Base-by-base conservation (phyloP, 495 filamentous ascomycete genomes). In the Podospora tetraspora region DNA sequence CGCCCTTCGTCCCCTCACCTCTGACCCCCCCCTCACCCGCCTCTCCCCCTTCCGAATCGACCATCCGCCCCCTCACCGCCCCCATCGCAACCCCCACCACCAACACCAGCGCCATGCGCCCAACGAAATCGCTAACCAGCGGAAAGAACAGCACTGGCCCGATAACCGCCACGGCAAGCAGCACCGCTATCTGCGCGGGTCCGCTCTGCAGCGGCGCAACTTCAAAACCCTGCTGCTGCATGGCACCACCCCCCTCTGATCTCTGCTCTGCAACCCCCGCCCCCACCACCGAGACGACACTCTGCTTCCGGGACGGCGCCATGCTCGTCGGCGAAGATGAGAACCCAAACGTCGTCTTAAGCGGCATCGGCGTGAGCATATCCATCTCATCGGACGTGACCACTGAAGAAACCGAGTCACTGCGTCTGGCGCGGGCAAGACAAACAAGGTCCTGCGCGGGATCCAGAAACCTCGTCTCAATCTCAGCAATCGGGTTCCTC, bases 391-490 rank as follows among this genome's bases (percentile, higher is more conserved):
- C 73, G 3, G 72, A 62, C 3, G 64, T n/a, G 1, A 57, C 27
- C 1, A 13, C 24, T 0, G 66, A 57, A 4, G 57, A 63, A n/a
- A 62, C 23, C 27, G 68, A 65, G 24, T 68, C 57, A 0, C 64
- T 58, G 3, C 57, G 57, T 13, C 30, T 23, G 22, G 24, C 56
- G 1, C 61, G 63, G 21, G 68, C 78, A 10, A 91, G 76, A 22
- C 83, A 85, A 29, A 93, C 79, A 5, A 96, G 85, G 71, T 96
- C 92, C 8, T 84, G 80, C 22, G 79, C 74, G 22, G 86, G 79
- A 43, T 91, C 84, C 7, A 96, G 81, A 74, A 94, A 94, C 52
- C 82, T 84, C 1, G 86, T 83, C 75, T 94, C 92, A n/a, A 76
- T 74, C 22, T 87, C 83, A 23, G 84, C 85, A 64, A 94, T 84